Conservation (phyloP, 192 early-diverging fungal species). For the Coemansia javaensis region DNA sequence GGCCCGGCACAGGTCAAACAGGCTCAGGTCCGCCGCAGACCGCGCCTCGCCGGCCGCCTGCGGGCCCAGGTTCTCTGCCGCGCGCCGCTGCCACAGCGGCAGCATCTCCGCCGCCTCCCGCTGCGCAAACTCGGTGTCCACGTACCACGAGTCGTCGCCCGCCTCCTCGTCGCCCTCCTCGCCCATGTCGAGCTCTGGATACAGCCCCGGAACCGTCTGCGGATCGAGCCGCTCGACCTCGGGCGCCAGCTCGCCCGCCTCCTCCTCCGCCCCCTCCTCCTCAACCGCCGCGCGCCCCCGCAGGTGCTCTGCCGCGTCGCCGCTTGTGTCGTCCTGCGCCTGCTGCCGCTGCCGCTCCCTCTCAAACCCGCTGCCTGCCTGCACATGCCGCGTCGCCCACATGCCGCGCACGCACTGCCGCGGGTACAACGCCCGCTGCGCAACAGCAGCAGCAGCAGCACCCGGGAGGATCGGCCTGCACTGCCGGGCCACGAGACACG, state of each 20-base stretch:
- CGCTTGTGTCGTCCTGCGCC: constrained; percentile 32
- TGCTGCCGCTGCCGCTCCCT: constrained; percentile 28
- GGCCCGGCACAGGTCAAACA: constrained; percentile 31
- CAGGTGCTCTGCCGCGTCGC: constrained; percentile 22
- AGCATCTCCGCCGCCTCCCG: neutral
- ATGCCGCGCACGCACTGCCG: neutral
- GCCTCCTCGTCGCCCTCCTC: neutral
- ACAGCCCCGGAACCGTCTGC: constrained; percentile 26
- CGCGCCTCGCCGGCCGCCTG: neutral
- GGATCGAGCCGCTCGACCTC: constrained; percentile 41
- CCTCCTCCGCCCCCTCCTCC: neutral
- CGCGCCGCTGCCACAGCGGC: constrained; percentile 41
- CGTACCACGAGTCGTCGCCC: constrained; percentile 47
- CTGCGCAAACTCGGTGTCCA: constrained; percentile 19
- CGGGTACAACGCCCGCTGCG: neutral
- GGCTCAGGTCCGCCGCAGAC: constrained; percentile 10
- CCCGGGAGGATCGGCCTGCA: no score
- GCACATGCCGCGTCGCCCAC: neutral
- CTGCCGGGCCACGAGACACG: no score
- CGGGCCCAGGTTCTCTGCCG: constrained; percentile 14
- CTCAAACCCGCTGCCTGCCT: constrained; percentile 7
- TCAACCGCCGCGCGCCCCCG: constrained; percentile 1
- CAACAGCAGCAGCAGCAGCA: neutral
- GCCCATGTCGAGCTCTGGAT: constrained; percentile 23
- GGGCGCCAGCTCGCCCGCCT: constrained; percentile 18